Percentiles rank a stretch among this genome's conserved stretches.
phyloP scores from a whole-genome alignment of 345 rosid genomes.

The Hirschfeldia incana region DNA sequence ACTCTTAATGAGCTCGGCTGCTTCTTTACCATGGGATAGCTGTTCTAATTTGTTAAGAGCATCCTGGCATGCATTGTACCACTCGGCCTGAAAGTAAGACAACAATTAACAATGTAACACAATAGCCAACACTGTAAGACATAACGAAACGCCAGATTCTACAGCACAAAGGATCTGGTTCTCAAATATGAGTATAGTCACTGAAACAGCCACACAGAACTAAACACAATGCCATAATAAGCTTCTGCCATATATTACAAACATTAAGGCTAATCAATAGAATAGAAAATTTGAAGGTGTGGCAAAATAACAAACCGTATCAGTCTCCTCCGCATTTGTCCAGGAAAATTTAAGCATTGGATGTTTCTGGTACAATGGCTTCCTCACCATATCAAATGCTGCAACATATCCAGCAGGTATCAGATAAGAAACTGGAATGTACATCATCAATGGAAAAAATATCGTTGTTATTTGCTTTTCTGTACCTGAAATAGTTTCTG shows the following conservation, averaged over 20 bases:
- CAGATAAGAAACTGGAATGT: slow-evolving; percentile 22
- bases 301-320: slow-evolving; percentile 58
- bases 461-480: not conserved
- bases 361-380: slow-evolving; percentile 93
- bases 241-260: slow-evolving; percentile 12
- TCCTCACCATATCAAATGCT: slow-evolving; percentile 85
- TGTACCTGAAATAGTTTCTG: slow-evolving; percentile 74
- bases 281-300: slow-evolving; percentile 10
- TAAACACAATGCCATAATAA: slow-evolving; percentile 8
- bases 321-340: slow-evolving; percentile 83
- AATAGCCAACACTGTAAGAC: slow-evolving; percentile 26
- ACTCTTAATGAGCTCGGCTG: slow-evolving; percentile 64
- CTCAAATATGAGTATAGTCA: slow-evolving; percentile 15
- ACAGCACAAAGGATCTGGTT: slow-evolving; percentile 16
- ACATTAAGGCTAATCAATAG: slow-evolving; percentile 6
- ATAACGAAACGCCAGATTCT: slow-evolving; percentile 18
- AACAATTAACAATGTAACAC: slow-evolving; percentile 18
- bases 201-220: not conserved
- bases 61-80: slow-evolving; percentile 74
- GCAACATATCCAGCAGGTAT: slow-evolving; percentile 38
- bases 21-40: slow-evolving; percentile 62
- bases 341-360: slow-evolving; percentile 91
- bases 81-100: slow-evolving; percentile 63
- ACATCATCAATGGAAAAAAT: slow-evolving; percentile 19
- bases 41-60: slow-evolving; percentile 74